Conservation (phyloP, 257 asterid species). For the Solanum okadae region DNA sequence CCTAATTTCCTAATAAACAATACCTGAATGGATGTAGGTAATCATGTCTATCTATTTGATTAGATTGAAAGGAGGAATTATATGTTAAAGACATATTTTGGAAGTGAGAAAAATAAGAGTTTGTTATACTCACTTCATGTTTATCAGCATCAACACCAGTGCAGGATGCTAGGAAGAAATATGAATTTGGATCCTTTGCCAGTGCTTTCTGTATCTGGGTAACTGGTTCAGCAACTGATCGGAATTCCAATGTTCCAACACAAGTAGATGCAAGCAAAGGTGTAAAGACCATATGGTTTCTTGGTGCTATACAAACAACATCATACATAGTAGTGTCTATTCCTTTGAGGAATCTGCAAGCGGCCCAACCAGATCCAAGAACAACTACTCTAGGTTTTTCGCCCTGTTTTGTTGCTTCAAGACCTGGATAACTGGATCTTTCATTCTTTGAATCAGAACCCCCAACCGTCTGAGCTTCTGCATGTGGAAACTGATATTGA, state of each 20-base stretch:
- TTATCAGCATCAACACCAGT: slow-evolving; percentile 48
- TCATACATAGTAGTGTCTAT: slow-evolving; percentile 65
- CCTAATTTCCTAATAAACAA: neutral
- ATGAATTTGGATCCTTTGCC: slow-evolving; percentile 84
- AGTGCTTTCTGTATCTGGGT: slow-evolving; percentile 79
- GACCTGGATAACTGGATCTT: slow-evolving; percentile 49
- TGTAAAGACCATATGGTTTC: slow-evolving; percentile 96
- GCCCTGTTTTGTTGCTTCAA: slow-evolving; percentile 79
- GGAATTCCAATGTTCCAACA: slow-evolving; percentile 89
- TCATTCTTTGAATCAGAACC: slow-evolving; percentile 56
- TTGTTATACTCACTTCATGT: slow-evolving; percentile 52
- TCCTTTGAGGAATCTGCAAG: slow-evolving; percentile 89
- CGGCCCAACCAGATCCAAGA: slow-evolving; percentile 96
- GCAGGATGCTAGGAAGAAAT: slow-evolving; percentile 76
- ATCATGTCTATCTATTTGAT: neutral
- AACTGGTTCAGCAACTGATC: slow-evolving; percentile 91
- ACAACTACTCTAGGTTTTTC: slow-evolving; percentile 95
- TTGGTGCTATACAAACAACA: slow-evolving; percentile 85
- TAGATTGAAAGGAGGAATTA: neutral
- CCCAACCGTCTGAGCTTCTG: slow-evolving; percentile 50
- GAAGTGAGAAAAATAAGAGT: neutral
- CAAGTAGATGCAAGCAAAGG: slow-evolving; percentile 96
- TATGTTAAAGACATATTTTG: neutral
- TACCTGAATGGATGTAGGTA: neutral
- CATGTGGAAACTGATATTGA: slow-evolving; percentile 35